Evolutionary conservation across 129 eudicot genomes (phyloP).

Genomic region (Lonicera japonica): DNA sequence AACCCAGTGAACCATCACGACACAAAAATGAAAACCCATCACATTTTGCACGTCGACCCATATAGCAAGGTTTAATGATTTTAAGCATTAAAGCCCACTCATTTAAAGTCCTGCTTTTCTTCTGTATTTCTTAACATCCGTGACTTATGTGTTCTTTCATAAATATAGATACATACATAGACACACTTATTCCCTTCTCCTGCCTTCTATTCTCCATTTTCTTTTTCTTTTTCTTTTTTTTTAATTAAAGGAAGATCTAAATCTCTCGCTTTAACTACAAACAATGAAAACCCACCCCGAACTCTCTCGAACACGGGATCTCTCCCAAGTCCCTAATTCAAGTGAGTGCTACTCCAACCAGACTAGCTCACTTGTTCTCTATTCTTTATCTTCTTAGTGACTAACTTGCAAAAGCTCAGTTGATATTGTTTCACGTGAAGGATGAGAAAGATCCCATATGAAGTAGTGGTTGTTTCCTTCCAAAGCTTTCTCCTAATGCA

Average conservation of each 20-base stretch:
- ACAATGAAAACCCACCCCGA: no score
- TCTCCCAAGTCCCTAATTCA: no score
- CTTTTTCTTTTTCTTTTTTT: no score
- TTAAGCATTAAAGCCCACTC: background rate
- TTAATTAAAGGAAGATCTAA: no score
- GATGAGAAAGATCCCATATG: background rate
- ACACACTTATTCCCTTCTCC: background rate
- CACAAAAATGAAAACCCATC: background rate
- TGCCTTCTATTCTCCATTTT: no score
- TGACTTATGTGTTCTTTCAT: background rate
- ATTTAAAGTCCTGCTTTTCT: background rate
- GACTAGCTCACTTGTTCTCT: background rate
- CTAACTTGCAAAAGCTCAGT: background rate
- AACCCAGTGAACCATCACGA: background rate
- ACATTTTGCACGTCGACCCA: background rate
- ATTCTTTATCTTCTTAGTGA: background rate
- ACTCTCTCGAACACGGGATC: no score
- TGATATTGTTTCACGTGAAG: constrained; percentile 4
- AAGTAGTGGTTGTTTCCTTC: background rate
- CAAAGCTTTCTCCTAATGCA: background rate
- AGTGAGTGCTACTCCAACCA: no score
- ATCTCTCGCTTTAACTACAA: no score
- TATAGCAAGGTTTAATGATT: background rate
- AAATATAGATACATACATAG: background rate
- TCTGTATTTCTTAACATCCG: background rate